Conservation (phyloP, 768 basidiomycete genomes). For the Lentinula sp. region DNA sequence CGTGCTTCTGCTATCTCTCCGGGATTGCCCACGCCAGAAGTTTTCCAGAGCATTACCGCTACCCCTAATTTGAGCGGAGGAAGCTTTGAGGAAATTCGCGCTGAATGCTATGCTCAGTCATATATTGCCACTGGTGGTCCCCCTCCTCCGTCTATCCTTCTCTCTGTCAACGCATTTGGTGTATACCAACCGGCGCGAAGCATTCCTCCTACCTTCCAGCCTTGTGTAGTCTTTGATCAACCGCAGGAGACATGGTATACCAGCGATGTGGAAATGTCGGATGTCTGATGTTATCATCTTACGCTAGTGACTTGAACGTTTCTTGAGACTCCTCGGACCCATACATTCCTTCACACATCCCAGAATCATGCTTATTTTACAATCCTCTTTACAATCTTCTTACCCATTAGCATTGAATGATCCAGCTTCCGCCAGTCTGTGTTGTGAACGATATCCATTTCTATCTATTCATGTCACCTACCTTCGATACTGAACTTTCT, state of each 20-base stretch:
- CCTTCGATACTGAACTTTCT: too few relatives aligned
- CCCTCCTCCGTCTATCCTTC: not conserved
- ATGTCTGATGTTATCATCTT: not conserved
- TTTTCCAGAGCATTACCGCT: conserved; percentile 1
- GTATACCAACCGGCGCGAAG: not conserved
- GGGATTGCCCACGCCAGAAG: not conserved
- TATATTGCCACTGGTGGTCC: not conserved
- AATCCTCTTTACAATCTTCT: too few relatives aligned
- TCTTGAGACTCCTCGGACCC: not conserved
- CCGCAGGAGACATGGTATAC: not conserved
- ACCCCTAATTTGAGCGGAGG: not conserved
- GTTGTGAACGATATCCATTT: too few relatives aligned
- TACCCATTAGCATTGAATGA: too few relatives aligned
- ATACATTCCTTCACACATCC: not conserved
- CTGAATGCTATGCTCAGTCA: not conserved
- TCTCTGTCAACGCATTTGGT: not conserved
- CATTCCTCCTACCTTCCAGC: not conserved
- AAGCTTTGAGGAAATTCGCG: conserved; percentile 1
- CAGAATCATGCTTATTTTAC: too few relatives aligned
- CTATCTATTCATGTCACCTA: too few relatives aligned
- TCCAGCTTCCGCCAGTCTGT: too few relatives aligned
- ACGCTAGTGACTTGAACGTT: not conserved
- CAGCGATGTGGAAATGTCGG: not conserved
- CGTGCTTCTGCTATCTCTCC: not conserved
- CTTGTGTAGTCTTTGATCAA: not conserved